A percentile compares a stretch with the other conserved stretches of the same genome.
Conservation (phyloP, 129 eudicot species). For the Arctium lappa region DNA sequence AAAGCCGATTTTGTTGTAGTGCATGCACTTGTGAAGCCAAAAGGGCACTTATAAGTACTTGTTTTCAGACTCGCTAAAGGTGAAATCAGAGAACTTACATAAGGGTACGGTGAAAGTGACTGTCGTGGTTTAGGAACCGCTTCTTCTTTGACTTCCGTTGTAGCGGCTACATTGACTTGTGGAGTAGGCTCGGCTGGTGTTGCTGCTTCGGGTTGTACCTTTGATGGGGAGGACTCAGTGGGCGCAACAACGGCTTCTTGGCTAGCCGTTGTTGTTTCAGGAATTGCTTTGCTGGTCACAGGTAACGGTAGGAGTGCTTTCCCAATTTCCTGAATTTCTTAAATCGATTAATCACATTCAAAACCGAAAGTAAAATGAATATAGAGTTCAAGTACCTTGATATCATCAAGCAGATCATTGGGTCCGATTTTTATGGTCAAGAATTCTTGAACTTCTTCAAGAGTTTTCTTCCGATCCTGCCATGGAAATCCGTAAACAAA, state of each 20-base stretch:
- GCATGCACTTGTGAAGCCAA: too few species aligned
- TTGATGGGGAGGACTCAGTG: constrained; percentile 21
- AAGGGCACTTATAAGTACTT: background rate
- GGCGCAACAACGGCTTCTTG: constrained; percentile 37
- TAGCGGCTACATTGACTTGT: constrained; percentile 46
- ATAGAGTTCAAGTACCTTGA: constrained; percentile 51
- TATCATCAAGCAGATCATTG: constrained; percentile 67
- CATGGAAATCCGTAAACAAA: constrained; percentile 15
- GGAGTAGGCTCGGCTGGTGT: constrained; percentile 38
- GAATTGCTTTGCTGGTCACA: constrained; percentile 48
- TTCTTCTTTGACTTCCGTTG: constrained; percentile 50
- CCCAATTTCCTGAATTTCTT: constrained; percentile 65
- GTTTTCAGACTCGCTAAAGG: background rate
- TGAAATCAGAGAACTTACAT: constrained; percentile 41
- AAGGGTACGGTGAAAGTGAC: constrained; percentile 81
- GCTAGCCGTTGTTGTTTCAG: constrained; percentile 54
- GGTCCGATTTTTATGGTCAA: constrained; percentile 66
- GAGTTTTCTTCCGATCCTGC: constrained; percentile 81
- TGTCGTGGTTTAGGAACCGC: constrained; percentile 44
- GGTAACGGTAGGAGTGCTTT: constrained; percentile 73
- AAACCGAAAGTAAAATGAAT: background rate
- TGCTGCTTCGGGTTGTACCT: constrained; percentile 6
- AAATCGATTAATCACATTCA: background rate
- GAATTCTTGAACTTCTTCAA: constrained; percentile 68
- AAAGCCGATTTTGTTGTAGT: too few species aligned